phyloP scores from a whole-genome alignment of 75 land plant species.

The Pseudotsuga menziesii region DNA sequence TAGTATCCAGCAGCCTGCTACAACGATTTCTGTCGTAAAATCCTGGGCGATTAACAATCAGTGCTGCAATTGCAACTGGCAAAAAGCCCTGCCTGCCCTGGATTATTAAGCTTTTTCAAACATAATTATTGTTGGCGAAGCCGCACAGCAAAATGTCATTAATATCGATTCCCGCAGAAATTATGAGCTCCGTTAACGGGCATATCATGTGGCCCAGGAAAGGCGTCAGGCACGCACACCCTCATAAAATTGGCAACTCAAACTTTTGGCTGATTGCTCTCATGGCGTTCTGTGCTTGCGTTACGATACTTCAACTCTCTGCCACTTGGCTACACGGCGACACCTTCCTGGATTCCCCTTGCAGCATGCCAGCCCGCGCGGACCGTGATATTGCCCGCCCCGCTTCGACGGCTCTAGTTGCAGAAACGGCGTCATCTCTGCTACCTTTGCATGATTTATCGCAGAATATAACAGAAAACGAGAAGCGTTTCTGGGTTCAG shows the following conservation, averaged over 20 bases:
- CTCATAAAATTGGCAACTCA: background rate
- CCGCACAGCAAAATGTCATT: slow-evolving; percentile 15
- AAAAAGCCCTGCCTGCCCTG: too few species aligned
- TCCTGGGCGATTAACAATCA: too few species aligned
- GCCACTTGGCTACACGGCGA: background rate
- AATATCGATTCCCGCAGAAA: slow-evolving; percentile 30
- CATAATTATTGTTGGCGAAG: slow-evolving; percentile 11
- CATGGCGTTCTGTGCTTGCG: background rate
- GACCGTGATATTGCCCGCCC: background rate
- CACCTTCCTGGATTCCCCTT: background rate
- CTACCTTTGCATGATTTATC: slow-evolving; percentile 2
- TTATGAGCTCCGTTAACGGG: slow-evolving; percentile 8
- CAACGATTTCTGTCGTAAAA: too few species aligned
- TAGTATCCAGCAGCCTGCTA: too few species aligned
- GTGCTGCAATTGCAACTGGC: too few species aligned
- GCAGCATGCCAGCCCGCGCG: background rate
- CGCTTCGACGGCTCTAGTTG: too few species aligned
- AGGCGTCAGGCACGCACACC: slow-evolving; percentile 2
- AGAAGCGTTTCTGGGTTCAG: slow-evolving; percentile 74
- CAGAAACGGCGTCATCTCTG: background rate
- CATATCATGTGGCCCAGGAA: slow-evolving; percentile 9
- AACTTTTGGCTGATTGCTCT: background rate
- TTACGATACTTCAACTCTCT: background rate
- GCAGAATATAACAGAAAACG: slow-evolving; percentile 24
- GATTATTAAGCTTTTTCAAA: too few species aligned